These are phyloP conservation scores for Podospora pseudoanserina DNA, from an alignment of 495 filamentous ascomycete genomes.

Conservation along the genomic window DNA sequence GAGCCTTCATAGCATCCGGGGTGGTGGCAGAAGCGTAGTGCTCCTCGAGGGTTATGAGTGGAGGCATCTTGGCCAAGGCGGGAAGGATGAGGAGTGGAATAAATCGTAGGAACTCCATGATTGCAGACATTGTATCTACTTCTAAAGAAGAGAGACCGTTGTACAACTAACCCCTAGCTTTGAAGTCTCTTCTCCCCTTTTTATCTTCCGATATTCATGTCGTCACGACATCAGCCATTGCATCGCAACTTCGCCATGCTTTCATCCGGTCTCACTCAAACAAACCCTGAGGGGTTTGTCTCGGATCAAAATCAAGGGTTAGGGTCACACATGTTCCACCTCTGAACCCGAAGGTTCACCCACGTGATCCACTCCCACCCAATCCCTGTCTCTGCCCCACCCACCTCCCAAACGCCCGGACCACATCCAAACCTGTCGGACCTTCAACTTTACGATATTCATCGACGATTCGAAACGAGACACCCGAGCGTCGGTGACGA, in stretches of 20 bases:
- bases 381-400: neutral
- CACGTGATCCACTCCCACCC: neutral
- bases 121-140: neutral
- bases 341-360: neutral
- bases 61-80: slow-evolving; percentile 15
- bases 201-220: neutral
- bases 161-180: neutral
- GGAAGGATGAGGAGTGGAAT: neutral
- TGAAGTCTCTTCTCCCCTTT: neutral
- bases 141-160: too few species aligned
- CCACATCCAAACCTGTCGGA: slow-evolving; percentile 1
- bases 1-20: slow-evolving; percentile 16
- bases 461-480: neutral
- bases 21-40: slow-evolving; percentile 50
- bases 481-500: neutral
- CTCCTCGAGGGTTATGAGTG: slow-evolving; percentile 58
- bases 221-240: neutral
- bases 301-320: neutral
- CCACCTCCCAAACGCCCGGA: neutral
- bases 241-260: neutral
- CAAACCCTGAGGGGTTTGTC: neutral
- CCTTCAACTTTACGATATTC: neutral
- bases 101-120: neutral
- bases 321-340: neutral
- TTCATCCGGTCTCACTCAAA: neutral